Conservation (phyloP, 2,329 filamentous ascomycete species). For the Cephalotrichum gorgonifer region DNA sequence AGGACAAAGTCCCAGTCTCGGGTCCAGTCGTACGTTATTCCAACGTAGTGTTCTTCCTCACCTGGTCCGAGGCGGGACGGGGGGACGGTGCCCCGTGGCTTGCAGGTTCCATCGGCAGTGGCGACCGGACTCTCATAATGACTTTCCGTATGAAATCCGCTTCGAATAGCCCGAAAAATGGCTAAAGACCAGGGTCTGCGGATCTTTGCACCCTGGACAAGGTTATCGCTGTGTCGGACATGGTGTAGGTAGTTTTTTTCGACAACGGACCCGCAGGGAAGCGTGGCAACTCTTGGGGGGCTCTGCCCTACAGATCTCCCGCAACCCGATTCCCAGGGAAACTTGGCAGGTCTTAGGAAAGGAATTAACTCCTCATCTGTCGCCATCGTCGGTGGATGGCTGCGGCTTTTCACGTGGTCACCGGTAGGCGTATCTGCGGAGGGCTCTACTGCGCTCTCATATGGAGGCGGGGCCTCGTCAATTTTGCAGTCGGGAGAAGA, state of each 20-base stretch:
- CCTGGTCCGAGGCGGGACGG: not conserved
- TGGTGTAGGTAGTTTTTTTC: not conserved
- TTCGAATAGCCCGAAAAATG: not conserved
- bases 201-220: not conserved
- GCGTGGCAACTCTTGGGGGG: not conserved
- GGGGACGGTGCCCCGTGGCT: not conserved
- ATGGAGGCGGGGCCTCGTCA: too few species aligned
- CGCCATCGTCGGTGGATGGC: too few species aligned
- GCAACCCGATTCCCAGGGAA: too few species aligned
- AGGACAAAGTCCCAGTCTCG: not conserved
- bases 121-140: not conserved
- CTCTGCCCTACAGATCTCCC: too few species aligned
- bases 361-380: too few species aligned
- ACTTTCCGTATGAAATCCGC: not conserved
- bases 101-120: not conserved
- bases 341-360: too few species aligned
- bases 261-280: not conserved
- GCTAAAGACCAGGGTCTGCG: not conserved
- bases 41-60: not conserved
- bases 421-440: too few species aligned
- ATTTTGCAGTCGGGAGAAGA: too few species aligned
- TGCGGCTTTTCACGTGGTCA: too few species aligned
- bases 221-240: not conserved
- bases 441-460: too few species aligned
- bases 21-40: not conserved